Conservation (phyloP, 495 filamentous ascomycete genomes). For the Margaritispora aquatica region DNA sequence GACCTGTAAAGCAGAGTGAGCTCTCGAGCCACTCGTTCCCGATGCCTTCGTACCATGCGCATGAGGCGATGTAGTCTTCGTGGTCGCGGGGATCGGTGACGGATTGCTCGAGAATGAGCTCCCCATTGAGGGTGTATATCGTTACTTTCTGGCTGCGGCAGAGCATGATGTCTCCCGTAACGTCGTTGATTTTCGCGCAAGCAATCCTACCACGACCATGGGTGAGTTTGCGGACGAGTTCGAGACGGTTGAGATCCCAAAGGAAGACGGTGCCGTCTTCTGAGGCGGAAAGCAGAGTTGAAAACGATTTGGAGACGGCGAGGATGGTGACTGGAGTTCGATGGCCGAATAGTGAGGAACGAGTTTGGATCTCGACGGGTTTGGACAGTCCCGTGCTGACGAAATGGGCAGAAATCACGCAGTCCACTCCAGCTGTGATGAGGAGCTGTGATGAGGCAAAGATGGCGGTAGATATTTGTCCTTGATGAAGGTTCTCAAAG, state of each 20-base stretch:
- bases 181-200: constrained; percentile 82
- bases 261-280: constrained; percentile 76
- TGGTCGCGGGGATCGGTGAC: constrained; percentile 52
- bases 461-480: constrained; percentile 71
- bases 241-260: constrained; percentile 89
- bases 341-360: constrained; percentile 82
- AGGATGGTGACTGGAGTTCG: constrained; percentile 72
- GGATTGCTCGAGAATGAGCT: constrained; percentile 70
- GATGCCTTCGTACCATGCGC: constrained; percentile 88
- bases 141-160: constrained; percentile 66
- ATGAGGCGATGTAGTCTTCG: constrained; percentile 71
- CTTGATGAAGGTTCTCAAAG: constrained; percentile 88
- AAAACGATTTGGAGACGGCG: constrained; percentile 81
- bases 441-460: constrained; percentile 88
- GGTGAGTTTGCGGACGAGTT: constrained; percentile 74
- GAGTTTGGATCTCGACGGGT: constrained; percentile 73
- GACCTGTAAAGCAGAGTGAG: constrained; percentile 82
- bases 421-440: constrained; percentile 86
- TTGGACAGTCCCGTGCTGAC: constrained; percentile 50
- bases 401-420: constrained; percentile 79
- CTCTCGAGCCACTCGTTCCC: constrained; percentile 91
- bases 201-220: constrained; percentile 39
- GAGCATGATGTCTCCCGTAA: constrained; percentile 80
- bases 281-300: constrained; percentile 74
- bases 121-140: constrained; percentile 87